Percentiles rank a stretch among this genome's conserved stretches.
Conservation (phyloP, 345 rosid genomes). For the Rhodamnia argentea region DNA sequence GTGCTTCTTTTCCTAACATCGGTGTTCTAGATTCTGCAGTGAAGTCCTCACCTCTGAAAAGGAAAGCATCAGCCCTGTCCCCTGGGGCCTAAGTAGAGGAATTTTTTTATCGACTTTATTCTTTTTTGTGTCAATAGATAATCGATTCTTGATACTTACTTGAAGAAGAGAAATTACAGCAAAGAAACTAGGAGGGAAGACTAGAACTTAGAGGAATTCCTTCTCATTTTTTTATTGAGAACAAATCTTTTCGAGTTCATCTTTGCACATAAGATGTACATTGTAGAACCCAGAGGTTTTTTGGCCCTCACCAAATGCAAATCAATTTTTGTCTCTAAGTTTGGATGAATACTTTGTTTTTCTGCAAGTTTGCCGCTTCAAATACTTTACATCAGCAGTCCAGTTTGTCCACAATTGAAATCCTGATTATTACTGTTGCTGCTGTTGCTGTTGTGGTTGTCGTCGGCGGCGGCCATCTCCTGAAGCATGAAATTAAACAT, state of each 20-base stretch:
- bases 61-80: neutral
- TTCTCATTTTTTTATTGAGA: neutral
- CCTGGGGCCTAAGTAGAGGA: neutral
- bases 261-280: conserved; percentile 4
- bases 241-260: neutral
- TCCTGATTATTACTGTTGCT: neutral
- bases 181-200: neutral
- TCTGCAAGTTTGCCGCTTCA: neutral
- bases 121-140: conserved; percentile 1
- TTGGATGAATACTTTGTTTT: neutral
- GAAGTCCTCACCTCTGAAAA: neutral
- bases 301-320: neutral
- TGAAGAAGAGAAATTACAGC: neutral
- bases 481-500: no score
- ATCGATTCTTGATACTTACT: neutral
- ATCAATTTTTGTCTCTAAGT: neutral
- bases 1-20: neutral
- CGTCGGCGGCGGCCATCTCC: no score
- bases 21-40: neutral
- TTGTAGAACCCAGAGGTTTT: neutral
- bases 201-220: neutral
- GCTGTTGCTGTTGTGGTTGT: neutral
- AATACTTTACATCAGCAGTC: neutral
- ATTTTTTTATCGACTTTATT: neutral
- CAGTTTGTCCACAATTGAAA: neutral